phyloP scores from a whole-genome alignment of 768 basidiomycete genomes.

The Boletellus sp. region DNA sequence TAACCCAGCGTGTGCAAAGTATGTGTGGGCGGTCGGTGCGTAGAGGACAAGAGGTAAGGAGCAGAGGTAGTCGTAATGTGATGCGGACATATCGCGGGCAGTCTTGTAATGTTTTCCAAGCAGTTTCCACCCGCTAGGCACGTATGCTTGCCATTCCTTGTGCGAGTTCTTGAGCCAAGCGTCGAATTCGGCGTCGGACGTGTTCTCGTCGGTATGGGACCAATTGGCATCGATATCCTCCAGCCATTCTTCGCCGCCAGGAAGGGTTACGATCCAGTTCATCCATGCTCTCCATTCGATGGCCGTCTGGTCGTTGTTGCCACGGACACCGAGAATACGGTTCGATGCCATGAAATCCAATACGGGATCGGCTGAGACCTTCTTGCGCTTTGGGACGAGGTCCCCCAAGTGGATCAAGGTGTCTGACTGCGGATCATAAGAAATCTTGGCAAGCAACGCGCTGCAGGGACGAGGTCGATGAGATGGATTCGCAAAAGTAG shows the following conservation, averaged over 20 bases:
- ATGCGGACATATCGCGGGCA: constrained; percentile 61
- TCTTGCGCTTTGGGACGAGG: constrained; percentile 60
- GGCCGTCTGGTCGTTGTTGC: constrained; percentile 91
- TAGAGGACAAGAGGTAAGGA: constrained; percentile 74
- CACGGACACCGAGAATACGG: constrained; percentile 77
- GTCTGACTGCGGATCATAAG: constrained; percentile 60
- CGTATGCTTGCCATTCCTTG: constrained; percentile 43
- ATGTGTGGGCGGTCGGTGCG: constrained; percentile 68
- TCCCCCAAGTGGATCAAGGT: constrained; percentile 83
- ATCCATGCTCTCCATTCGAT: constrained; percentile 90
- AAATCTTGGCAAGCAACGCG: constrained; percentile 55
- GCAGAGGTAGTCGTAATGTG: constrained; percentile 68
- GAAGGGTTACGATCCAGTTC: constrained; percentile 60
- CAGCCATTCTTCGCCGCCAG: constrained; percentile 52
- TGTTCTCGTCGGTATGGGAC: constrained; percentile 33
- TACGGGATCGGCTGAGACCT: constrained; percentile 56
- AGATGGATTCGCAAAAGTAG: not conserved
- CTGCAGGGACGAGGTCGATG: constrained; percentile 33
- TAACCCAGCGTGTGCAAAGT: constrained; percentile 82
- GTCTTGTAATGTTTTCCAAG: constrained; percentile 74
- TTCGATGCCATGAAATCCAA: constrained; percentile 61
- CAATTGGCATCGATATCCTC: constrained; percentile 43
- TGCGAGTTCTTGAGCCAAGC: constrained; percentile 38
- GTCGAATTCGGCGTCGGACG: constrained; percentile 20
- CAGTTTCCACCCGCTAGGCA: constrained; percentile 71